Base-by-base conservation (phyloP, 106 monocot genomes). In the Gastrodia elata region DNA sequence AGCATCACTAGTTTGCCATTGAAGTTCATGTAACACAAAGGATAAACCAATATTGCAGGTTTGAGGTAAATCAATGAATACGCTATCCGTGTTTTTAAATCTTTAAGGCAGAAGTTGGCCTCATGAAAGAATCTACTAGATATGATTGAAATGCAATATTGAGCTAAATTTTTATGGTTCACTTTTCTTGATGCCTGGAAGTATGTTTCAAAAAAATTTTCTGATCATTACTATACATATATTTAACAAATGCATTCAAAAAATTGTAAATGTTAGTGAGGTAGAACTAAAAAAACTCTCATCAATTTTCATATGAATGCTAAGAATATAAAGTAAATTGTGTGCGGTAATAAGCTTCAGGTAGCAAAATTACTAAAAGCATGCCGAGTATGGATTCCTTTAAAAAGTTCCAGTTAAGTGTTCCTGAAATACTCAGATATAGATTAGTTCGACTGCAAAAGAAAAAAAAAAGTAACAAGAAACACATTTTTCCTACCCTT, bases 171-270 rank as follows among this genome's bases (percentile, higher is more conserved):
- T 84, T 90, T 92, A 77, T 85, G 79, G 25, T 79, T 83, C 37
- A 90, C 18, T 77, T 79, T 87, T 71, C 88, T 84, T 70, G 90
- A 91, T 81, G 70, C 85, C 94, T 94, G 89, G 26, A 40, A 69
- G 9, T 25, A 69, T n/a, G 41, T 39, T 69, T 41, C 22, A 69
- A 69, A n/a, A 40, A 41, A 8, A 26, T 69, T 39, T 35, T 67
- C 37, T 18, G 11, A 11, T 16, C 40, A 9, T 18, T 41, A 38
- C 36, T 8, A 67, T 8, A 69, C 0, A 69, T 7, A 27, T 40
- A 39, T 24, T 3, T 40, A 69, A 69, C 18, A 69, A 69, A 69
- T 40, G 69, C 68, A 69, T 10, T 26, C 3, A 9, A 69, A 40
- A 26, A 69, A 10, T 13, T 40, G 9, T 39, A 24, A 13, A 39